phyloP scores from a whole-genome alignment of 345 rosid genomes.

The Euphorbia tirucalli region DNA sequence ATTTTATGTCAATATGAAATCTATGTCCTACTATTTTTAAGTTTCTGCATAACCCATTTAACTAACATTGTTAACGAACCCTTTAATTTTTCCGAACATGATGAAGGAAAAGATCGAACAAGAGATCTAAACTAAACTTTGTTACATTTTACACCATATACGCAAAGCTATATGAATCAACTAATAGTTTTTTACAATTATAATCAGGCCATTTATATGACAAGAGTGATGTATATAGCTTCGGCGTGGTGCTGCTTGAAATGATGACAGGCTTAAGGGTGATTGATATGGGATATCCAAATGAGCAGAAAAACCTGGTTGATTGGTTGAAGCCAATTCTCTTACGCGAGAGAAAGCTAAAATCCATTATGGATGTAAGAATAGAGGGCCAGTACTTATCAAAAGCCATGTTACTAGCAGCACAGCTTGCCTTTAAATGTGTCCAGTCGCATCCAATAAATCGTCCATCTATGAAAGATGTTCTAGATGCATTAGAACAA shows the following conservation, averaged over 20 bases:
- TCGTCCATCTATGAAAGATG: constrained; percentile 64
- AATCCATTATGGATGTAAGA: constrained; percentile 38
- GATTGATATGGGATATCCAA: constrained; percentile 35
- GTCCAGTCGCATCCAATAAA: constrained; percentile 39
- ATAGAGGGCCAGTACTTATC: constrained; percentile 55
- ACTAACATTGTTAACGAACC: no score
- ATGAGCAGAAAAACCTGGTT: constrained; percentile 44
- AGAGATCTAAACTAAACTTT: neutral
- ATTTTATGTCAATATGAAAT: no score
- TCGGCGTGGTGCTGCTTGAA: constrained; percentile 66
- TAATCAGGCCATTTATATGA: constrained; percentile 32
- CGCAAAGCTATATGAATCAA: neutral
- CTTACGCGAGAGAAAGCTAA: constrained; percentile 39
- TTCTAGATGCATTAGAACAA: constrained; percentile 46
- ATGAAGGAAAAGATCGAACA: no score
- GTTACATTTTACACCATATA: neutral
- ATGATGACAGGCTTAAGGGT: constrained; percentile 53
- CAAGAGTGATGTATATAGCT: constrained; percentile 51
- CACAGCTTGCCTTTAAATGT: constrained; percentile 45
- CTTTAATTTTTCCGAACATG: no score
- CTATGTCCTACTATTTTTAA: no score
- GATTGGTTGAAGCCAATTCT: constrained; percentile 25
- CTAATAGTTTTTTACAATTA: neutral
- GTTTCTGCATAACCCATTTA: no score
- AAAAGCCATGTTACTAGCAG: constrained; percentile 39